These are phyloP conservation scores for Phytophthora pisi DNA, from an alignment of 352 stramenopile genomes.

Conservation along the genomic window DNA sequence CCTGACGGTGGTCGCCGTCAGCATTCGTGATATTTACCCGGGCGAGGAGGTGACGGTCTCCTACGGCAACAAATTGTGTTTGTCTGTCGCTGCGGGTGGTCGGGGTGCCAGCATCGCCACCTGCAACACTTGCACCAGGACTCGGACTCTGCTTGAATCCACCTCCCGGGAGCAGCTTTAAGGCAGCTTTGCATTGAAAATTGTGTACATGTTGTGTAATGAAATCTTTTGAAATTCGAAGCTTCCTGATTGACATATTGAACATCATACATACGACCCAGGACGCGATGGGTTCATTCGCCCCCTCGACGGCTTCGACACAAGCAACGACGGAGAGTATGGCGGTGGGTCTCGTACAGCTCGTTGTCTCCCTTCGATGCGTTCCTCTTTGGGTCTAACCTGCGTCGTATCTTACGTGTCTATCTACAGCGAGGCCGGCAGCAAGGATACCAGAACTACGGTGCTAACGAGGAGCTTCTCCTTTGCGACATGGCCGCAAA, in stretches of 20 bases:
- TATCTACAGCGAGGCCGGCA: background rate
- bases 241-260: background rate
- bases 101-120: constrained; percentile 4
- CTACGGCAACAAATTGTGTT: constrained; percentile 1
- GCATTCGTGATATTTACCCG: background rate
- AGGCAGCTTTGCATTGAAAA: background rate
- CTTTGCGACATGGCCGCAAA: background rate
- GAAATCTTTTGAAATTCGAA: constrained; percentile 1
- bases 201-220: background rate
- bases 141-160: background rate
- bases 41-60: constrained; percentile 3
- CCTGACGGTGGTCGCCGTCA: background rate
- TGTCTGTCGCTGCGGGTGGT: constrained; percentile 4
- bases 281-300: background rate
- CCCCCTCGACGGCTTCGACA: background rate
- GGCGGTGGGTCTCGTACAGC: background rate
- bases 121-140: background rate
- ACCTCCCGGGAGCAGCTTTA: no score
- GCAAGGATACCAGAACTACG: background rate
- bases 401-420: background rate
- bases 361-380: background rate
- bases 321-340: background rate
- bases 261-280: background rate
- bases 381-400: background rate
- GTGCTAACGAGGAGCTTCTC: background rate